Evolutionary conservation across 2,329 filamentous ascomycete species (phyloP).

Genomic region (Elsinoe australis): DNA sequence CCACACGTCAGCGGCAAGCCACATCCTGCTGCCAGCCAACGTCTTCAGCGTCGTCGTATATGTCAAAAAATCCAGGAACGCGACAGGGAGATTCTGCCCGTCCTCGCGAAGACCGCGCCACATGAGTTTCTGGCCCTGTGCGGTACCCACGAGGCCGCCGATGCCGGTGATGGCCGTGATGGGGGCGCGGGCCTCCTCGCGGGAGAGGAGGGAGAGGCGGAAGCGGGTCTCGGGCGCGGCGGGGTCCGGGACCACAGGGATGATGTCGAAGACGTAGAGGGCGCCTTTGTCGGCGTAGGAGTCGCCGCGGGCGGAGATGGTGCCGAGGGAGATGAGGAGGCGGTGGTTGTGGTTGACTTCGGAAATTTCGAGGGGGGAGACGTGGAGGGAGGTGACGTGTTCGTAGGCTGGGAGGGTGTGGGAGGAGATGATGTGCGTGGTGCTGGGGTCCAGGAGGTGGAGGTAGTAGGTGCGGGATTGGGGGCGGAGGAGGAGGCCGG

Average conservation of each 20-base stretch:
- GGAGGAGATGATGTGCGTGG: slow-evolving; percentile 70
- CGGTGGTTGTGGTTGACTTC: slow-evolving; percentile 83
- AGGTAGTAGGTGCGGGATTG: slow-evolving; percentile 63
- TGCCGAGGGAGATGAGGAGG: slow-evolving; percentile 76
- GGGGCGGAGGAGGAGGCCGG: slow-evolving; percentile 53
- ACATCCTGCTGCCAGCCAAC: slow-evolving; percentile 73
- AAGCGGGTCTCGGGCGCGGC: slow-evolving; percentile 77
- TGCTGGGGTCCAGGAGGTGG: slow-evolving; percentile 69
- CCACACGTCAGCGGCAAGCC: slow-evolving; percentile 78
- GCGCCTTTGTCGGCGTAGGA: slow-evolving; percentile 78
- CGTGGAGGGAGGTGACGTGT: slow-evolving; percentile 71
- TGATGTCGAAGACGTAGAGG: slow-evolving; percentile 85
- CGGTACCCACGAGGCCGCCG: slow-evolving; percentile 82
- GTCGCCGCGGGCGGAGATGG: slow-evolving; percentile 78
- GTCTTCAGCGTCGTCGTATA: slow-evolving; percentile 83
- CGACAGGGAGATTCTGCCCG: slow-evolving; percentile 81
- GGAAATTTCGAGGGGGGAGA: slow-evolving; percentile 78
- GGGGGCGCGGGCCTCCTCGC: slow-evolving; percentile 85
- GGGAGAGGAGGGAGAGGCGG: slow-evolving; percentile 75
- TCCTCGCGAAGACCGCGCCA: slow-evolving; percentile 94
- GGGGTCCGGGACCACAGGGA: slow-evolving; percentile 83
- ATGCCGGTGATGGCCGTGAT: slow-evolving; percentile 80
- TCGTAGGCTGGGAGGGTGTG: slow-evolving; percentile 67
- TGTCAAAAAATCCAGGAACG: slow-evolving; percentile 96
- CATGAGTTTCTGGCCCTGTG: slow-evolving; percentile 93